Evolutionary conservation across 2,329 filamentous ascomycete species (phyloP), one percentile per base, ranked within the genome.

Genomic region (Graphium sp.): DNA sequence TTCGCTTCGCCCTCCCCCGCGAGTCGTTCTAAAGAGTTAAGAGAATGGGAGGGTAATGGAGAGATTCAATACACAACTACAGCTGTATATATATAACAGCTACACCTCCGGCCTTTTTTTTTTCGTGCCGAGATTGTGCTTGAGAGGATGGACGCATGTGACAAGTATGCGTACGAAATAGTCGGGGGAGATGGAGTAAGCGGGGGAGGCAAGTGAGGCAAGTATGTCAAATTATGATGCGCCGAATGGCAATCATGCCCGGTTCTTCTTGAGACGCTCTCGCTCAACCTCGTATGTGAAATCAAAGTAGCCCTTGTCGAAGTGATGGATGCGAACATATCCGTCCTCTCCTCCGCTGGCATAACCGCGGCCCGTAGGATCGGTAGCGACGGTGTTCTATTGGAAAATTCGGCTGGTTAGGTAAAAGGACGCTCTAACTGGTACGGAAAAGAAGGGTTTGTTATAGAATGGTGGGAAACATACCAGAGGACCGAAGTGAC

Each of bases 201-300:
- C 30, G 28, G 32, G 18, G 34, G 33, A 36, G 29, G 31, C 24
- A 24, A 22, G n/a, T 22, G 8, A 8, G 8, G 8, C 20, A 22
- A 22, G 20, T 8, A 22, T 8, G n/a, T 8, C 20, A n/a, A 22
- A 8, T 22, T 8, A n/a, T 8, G 20, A 22, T 8, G 11, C 11
- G 9, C 11, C 9, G 18, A 12, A 20, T 10, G n/a, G n/a, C n/a
- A n/a, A n/a, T n/a, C n/a, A n/a, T n/a, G n/a, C n/a, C n/a, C n/a
- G n/a, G n/a, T 17, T 17, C 29, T 35, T 37, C 55, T 66, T 66
- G 44, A 55, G 48, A 38, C 62, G 57, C 62, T 94, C 85, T 55
- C 85, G 69, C 73, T 98, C 89, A 36, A 95, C 89, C 66, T 98
- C 89, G 56, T 93, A 98, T 65, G 80, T 72, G 62, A 98, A 98